Evolutionary conservation across 148 eudicot species (phyloP), one percentile per base, ranked within the genome.

Genomic region (Heliamphora exappendiculata): DNA sequence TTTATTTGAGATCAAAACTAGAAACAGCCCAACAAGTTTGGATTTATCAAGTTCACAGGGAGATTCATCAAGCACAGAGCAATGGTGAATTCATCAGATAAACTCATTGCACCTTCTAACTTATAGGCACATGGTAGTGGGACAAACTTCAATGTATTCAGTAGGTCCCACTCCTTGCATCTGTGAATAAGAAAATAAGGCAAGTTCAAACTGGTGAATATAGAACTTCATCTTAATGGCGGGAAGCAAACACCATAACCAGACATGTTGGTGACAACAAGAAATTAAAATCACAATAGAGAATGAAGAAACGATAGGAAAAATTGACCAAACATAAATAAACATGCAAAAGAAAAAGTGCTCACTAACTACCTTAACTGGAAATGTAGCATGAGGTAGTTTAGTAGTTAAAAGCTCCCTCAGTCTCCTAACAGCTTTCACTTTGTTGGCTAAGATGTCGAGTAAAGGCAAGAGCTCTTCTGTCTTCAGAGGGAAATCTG

Each of bases 391-490:
- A n/a, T 77, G 37, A 50, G 98, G 98, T 74, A 94, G 85, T 78
- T 90, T 94, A 22, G 98, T 94, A 66, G 95, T 94, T 82, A 94
- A 75, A 77, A 94, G 95, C 87, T 94, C 98, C 72, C 97, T 82
- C 67, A 94, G 82, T 86, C 98, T 88, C 78, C 95, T 87, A 53
- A 94, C 84, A 36, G 98, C 98, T 81, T 91, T 94, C 28, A 94
- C 98, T 87, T 94, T 94, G 81, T 94, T 91, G 51, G 98, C 98
- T 82, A 94, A 81, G 75, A 94, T 94, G 79, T 94, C 98, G 0
- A 94, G 90, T 82, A 94, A 88, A 44, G 98, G 98, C 88, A 94
- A 79, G 72, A 94, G 89, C 82, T 94, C 98, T 72, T 94, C 98
- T 10, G 91, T 91, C 80, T 85, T 87, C 85, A 94, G 80, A 1